Conservation (phyloP, 768 basidiomycete genomes). For the Leccinum barrowsii region DNA sequence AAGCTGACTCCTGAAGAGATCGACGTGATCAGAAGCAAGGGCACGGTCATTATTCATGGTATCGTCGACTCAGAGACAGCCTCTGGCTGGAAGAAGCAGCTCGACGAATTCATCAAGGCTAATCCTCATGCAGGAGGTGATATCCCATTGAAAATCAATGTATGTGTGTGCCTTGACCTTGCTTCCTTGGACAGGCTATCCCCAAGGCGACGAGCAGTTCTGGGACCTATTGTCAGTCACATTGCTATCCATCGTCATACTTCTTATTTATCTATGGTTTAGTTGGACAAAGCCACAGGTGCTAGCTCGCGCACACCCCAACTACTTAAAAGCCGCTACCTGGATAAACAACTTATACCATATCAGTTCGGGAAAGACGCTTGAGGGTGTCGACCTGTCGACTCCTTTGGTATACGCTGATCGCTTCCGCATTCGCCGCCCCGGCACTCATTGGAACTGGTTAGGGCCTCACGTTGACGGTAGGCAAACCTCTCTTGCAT, state of each 20-base stretch:
- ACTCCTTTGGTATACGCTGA: constrained; percentile 70
- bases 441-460: constrained; percentile 52
- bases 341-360: constrained; percentile 36
- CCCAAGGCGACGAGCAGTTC: constrained; percentile 63
- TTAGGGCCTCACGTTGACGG: constrained; percentile 55
- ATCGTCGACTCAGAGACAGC: constrained; percentile 60
- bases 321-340: too few relatives aligned
- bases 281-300: constrained; percentile 39
- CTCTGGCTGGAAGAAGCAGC: constrained; percentile 50
- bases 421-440: constrained; percentile 68
- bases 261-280: not conserved
- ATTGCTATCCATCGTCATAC: not conserved
- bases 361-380: constrained; percentile 32
- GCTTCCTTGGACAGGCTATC: constrained; percentile 38
- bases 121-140: constrained; percentile 60
- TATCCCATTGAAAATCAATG: not conserved
- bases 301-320: too few relatives aligned
- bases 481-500: constrained; percentile 28
- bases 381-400: constrained; percentile 55
- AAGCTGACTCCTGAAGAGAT: too few relatives aligned
- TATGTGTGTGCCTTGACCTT: not conserved
- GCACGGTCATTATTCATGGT: constrained; percentile 58
- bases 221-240: constrained; percentile 62
- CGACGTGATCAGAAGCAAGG: constrained; percentile 46
- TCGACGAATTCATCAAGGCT: constrained; percentile 52